Base-by-base conservation (phyloP, 1,139 yeast genomes). In the Sugiyamaella grinbergsii region DNA sequence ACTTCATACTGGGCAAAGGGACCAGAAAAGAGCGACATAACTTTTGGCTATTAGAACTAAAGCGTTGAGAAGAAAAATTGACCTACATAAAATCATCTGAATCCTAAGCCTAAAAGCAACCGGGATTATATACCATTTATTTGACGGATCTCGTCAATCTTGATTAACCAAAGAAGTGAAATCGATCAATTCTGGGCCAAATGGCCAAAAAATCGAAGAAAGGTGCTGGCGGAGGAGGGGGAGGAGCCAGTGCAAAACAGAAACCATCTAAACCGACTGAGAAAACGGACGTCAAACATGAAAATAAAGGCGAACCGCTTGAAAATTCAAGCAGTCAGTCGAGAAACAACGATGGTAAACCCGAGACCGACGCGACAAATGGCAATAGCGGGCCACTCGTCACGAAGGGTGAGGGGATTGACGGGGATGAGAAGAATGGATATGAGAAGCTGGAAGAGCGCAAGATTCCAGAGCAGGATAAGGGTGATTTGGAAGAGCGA, bases 121-220 rank as follows among this genome's bases (percentile, higher is more conserved):
- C n/a, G n/a, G n/a, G n/a, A n/a, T n/a, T n/a, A n/a, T n/a, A n/a
- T n/a, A n/a, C n/a, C n/a, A n/a, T n/a, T n/a, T n/a, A n/a, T n/a
- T n/a, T n/a, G n/a, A n/a, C n/a, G n/a, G n/a, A 31, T 31, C 15
- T 15, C 37, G 20, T 15, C 37, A 33, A 16, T 15, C 18, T 16
- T 33, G 37, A 18, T 4, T 18, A 33, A 5, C 2, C 18, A 11
- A 15, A 18, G 22, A 8, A 33, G 15, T 16, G 37, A 33, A 16
- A 8, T 33, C 11, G 23, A 40, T 28, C 16, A 40, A 20, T 20
- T 11, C 3, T 41, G 8, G 37, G 45, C 40, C 41, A 18, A 23
- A 45, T 45, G 49, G 49, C 24, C 49, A 45, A 45, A 31, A 45
- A 45, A 37, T 37, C 49, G 11, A 45, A 45, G 36, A 45, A 45